Evolutionary conservation across 2,329 filamentous ascomycete genomes (phyloP).

Genomic region (Cylindrodendrum hubeiense): DNA sequence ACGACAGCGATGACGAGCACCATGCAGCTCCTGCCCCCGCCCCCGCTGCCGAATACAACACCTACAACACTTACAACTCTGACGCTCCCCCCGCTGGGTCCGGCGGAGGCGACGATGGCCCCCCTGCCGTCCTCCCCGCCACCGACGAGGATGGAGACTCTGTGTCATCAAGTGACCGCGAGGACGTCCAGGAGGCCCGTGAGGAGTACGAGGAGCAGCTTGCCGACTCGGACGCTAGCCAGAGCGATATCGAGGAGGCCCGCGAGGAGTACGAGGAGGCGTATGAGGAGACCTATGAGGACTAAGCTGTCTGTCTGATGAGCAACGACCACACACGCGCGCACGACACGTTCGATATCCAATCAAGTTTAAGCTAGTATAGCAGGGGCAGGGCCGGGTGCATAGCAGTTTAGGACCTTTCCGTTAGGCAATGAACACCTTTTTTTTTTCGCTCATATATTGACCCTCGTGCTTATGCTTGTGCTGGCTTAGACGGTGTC

Average conservation of each 20-base stretch:
- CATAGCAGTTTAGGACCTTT: constrained; percentile 16
- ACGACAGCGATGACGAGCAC: constrained; percentile 43
- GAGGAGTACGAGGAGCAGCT: constrained; percentile 60
- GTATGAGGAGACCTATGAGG: constrained; percentile 45
- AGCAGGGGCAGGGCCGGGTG: neutral
- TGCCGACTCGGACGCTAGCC: constrained; percentile 59
- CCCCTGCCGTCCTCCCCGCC: constrained; percentile 52
- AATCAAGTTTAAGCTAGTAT: constrained; percentile 28
- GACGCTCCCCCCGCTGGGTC: constrained; percentile 28
- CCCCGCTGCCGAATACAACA: constrained; percentile 20
- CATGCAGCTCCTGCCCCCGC: constrained; percentile 22
- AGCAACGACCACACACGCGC: constrained; percentile 18
- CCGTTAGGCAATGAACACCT: constrained; percentile 10
- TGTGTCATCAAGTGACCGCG: constrained; percentile 57
- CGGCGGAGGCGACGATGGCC: constrained; percentile 35
- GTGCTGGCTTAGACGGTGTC: too few relatives aligned
- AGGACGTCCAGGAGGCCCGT: constrained; percentile 56
- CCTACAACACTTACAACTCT: neutral
- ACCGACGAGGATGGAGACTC: constrained; percentile 57
- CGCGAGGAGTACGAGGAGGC: constrained; percentile 61
- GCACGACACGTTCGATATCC: constrained; percentile 38
- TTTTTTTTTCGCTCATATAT: neutral
- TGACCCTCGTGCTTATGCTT: neutral
- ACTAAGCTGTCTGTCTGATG: constrained; percentile 30
- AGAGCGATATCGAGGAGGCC: constrained; percentile 67